Evolutionary conservation across 495 filamentous ascomycete genomes (phyloP), one percentile per base, ranked within the genome.

Genomic region (Hypoxylon trugodes): DNA sequence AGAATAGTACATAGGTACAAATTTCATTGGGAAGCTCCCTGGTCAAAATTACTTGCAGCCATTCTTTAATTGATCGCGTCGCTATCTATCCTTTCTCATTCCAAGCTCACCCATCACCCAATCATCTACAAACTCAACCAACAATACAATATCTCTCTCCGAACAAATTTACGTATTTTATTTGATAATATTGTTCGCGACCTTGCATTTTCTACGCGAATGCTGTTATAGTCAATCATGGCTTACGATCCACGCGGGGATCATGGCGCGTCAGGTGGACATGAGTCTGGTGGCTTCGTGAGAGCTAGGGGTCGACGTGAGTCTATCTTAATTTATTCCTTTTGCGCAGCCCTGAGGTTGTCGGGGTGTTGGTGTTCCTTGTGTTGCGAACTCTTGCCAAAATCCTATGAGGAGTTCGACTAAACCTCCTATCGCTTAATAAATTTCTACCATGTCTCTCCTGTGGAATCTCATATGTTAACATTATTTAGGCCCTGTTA

Each of bases 401-500:
- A 10, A 1, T 37, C 32, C 12, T 32, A 22, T 18, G 7, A 19
- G 10, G 9, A 3, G 24, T 19, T 33, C 28, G 4, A 48, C 18
- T 16, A 9, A 37, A 30, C 10, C 32, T 10, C 4, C n/a, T 16
- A 9, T 13, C 33, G 24, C 16, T 1, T 36, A 19, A 26, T 30
- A 35, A 38, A 0, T 15, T 38, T 25, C 13, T 40, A 8, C 28
- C 35, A 43, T 38, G 43, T 4, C 12, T 41, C 13, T 8, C 25
- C 9, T 43, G 6, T 12, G 12, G 3, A 8, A 46, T 35, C n/a
- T n/a, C 16, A 38, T 40, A 1, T 50, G 18, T 25, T 54, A 54
- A 61, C 28, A 48, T 4, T 15, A 21, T 24, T 40, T 61, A 92
- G 90, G 90, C 21, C 87, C 94, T 47, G 91, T 96, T 5, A 98